Evolutionary conservation across 257 asterid species (phyloP), one percentile per base, ranked within the genome.

Genomic region (Nicotiana undulata): DNA sequence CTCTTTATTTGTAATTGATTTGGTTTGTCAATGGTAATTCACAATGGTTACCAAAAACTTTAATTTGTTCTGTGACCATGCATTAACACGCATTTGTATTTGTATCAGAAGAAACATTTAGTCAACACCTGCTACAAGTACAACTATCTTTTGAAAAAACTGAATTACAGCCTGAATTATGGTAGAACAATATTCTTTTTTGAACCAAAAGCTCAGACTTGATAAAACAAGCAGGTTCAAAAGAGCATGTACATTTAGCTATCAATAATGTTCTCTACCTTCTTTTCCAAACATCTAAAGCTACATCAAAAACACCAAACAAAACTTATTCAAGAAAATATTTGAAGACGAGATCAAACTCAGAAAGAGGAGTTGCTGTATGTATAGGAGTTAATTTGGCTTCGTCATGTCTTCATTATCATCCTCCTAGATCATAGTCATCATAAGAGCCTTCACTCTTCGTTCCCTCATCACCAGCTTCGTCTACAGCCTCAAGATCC

Each of bases 401-500:
- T 40, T 67, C 80, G 81, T 83, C 86, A 83, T 63, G 2, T 85
- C 89, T 49, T 87, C 86, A 24, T 77, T 87, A 1, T 85, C 90
- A 9, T 88, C 88, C 2, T 84, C 90, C 72, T 5, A 26, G 56
- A 11, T 87, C 91, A 3, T 82, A 89, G 1, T 89, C 88, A 64
- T 89, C 91, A 29, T 85, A 91, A 4, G 91, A 82, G 28, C 66
- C 92, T 68, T 89, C 92, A 64, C 89, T 86, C 52, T 81, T 92
- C 80, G 88, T 90, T 31, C 83, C 92, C 96, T 91, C 66, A 76
- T 49, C 20, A 49, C 63, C 80, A 85, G 88, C 85, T 18, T 53
- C 3, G 0, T 88, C 93, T 49, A 79, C 90, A 81, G 79, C 79
- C 5, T 83, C 88, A 81, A 83, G 63, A 55, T 83, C 91, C 46